Base-by-base conservation (phyloP, 2,329 filamentous ascomycete species). In the Cercospora canescens region DNA sequence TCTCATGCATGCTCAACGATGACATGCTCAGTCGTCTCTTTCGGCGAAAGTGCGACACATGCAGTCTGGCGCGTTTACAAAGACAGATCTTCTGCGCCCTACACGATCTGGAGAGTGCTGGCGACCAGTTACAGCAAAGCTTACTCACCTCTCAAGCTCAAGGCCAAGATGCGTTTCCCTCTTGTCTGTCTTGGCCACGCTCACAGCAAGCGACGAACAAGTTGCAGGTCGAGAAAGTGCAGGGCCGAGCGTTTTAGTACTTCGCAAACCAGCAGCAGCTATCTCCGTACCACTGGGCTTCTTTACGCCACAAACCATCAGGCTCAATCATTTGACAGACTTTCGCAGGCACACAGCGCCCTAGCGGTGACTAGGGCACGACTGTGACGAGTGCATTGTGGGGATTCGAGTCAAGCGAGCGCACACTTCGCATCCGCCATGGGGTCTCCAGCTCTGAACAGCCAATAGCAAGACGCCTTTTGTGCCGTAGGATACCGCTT, bases 81-180 rank as follows among this genome's bases (percentile, higher is more conserved):
- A 11, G 45, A 50, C 45, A 50, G 45, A 50, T 28, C 24, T 16
- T 28, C 11, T 7, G 45, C 21, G 18, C 21, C n/a, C 55, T 32
- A 45, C 21, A 9, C 7, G 34, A 26, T 50, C 52, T 48, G 39
- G 34, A 50, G 48, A 12, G 18, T 54, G 14, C 28, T 28, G 16
- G 37, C n/a, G 14, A 55, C n/a, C 57, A 30, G 24, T 28, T 4
- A 30, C 24, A 26, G 9, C 9, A 52, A 60, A 63, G 60, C 64
- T 66, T 66, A 54, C 64, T 66, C 64, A 66, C 64, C 64, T 34
- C 52, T 60, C 48, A 66, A 63, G 64, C 64, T 62, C 60, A 21
- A 12, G 37, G 59, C 54, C 64, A 62, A 66, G 54, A 18, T 55
- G 16, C 37, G n/a, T 45, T 21, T 58, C 58, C 35, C 41, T 59